phyloP scores from a whole-genome alignment of 352 stramenopile species.

The Phytopythium helicoides region DNA sequence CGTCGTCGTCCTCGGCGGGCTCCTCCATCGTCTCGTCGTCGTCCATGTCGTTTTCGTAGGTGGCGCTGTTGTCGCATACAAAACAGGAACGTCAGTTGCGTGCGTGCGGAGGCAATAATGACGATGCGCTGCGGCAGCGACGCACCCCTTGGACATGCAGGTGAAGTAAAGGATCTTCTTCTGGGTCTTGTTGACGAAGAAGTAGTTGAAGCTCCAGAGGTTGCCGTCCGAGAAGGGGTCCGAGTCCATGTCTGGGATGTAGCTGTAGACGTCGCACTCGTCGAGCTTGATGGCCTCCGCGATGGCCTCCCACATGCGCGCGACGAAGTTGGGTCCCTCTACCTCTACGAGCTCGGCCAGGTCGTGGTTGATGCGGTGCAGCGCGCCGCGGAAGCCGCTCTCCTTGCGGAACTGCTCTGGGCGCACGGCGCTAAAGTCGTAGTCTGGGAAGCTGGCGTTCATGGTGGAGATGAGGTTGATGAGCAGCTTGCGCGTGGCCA shows the following conservation, averaged over 20 bases:
- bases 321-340: conserved; percentile 98
- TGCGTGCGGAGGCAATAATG: too few relatives aligned
- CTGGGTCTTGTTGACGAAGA: conserved; percentile 93
- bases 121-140: too few relatives aligned
- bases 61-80: conserved; percentile 24
- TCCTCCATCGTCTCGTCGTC: conserved; percentile 85
- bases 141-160: conserved; percentile 86
- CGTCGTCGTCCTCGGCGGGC: conserved; percentile 64
- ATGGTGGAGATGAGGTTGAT: conserved; percentile 94
- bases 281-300: conserved; percentile 83
- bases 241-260: conserved; percentile 92
- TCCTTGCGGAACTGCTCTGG: conserved; percentile 91
- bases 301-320: conserved; percentile 96
- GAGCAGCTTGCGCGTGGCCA: conserved; percentile 84
- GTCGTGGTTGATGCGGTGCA: conserved; percentile 88
- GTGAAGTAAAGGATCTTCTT: conserved; percentile 94
- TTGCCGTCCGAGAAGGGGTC: conserved; percentile 92
- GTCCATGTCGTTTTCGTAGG: conserved; percentile 68
- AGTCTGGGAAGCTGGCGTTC: conserved; percentile 93
- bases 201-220: conserved; percentile 95
- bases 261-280: conserved; percentile 92
- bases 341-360: conserved; percentile 93
- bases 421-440: conserved; percentile 89
- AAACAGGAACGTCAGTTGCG: conserved; percentile 6
- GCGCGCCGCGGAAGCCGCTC: conserved; percentile 76